Conservation (phyloP, 2,329 filamentous ascomycete species). For the Penicillium hordei region DNA sequence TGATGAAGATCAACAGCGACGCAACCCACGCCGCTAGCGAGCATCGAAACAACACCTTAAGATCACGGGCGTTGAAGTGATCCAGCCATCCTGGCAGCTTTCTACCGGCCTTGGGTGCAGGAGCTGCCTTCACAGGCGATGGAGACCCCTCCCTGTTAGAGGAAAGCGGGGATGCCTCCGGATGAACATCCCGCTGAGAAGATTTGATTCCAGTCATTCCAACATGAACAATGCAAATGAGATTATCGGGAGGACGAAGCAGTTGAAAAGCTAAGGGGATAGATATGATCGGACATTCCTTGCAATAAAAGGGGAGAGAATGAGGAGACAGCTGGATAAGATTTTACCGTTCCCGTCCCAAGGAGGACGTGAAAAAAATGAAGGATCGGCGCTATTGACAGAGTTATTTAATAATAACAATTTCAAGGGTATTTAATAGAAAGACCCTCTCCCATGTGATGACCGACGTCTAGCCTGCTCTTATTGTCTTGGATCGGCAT, state of each 20-base stretch:
- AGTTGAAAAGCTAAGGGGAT: background rate
- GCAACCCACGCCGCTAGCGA: slow-evolving; percentile 49
- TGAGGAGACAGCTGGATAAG: slow-evolving; percentile 5
- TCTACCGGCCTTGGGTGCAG: slow-evolving; percentile 8
- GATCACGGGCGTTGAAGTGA: slow-evolving; percentile 50
- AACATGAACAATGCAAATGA: background rate
- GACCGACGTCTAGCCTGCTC: background rate
- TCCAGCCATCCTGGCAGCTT: slow-evolving; percentile 35
- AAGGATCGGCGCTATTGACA: slow-evolving; percentile 20
- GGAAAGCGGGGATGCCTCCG: slow-evolving; percentile 4
- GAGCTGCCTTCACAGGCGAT: slow-evolving; percentile 4
- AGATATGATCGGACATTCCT: slow-evolving; percentile 1
- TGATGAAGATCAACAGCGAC: slow-evolving; percentile 50
- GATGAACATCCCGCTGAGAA: slow-evolving; percentile 10
- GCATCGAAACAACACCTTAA: slow-evolving; percentile 51
- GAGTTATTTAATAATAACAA: slow-evolving; percentile 5
- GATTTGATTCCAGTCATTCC: slow-evolving; percentile 5
- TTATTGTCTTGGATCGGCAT: background rate
- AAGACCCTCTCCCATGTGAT: background rate
- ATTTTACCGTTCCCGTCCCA: background rate
- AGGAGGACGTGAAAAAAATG: background rate
- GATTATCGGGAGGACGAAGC: background rate
- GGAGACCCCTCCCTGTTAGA: slow-evolving; percentile 9
- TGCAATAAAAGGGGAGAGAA: background rate
- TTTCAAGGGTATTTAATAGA: background rate